phyloP scores from a whole-genome alignment of 1,284 basidiomycete species.

The Hemileia vastatrix region DNA sequence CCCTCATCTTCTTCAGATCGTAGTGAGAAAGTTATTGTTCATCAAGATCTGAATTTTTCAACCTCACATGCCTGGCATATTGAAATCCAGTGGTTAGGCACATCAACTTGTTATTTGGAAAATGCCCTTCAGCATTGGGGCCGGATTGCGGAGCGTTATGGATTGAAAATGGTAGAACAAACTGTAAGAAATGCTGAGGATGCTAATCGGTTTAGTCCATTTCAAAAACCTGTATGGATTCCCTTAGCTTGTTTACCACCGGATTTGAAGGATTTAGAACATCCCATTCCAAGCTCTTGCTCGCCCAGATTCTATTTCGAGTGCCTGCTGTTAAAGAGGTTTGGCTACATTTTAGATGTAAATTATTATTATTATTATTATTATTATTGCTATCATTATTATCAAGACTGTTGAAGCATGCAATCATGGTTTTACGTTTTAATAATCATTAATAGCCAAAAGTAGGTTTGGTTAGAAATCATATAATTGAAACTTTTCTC shows the following conservation, averaged over 20 bases:
- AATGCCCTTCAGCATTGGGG: conserved; percentile 77
- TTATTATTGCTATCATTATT: too few relatives aligned
- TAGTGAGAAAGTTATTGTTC: conserved; percentile 73
- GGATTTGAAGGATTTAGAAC: conserved; percentile 6
- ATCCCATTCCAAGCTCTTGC: conserved; percentile 4
- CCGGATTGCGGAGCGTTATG: conserved; percentile 75
- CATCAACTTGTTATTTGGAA: conserved; percentile 89
- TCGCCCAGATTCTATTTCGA: conserved; percentile 21
- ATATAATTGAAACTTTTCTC: neutral
- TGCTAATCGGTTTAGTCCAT: conserved; percentile 9
- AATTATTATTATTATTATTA: too few relatives aligned
- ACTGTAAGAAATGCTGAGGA: conserved; percentile 7
- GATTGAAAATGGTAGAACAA: conserved; percentile 74
- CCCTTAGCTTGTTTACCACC: conserved; percentile 5
- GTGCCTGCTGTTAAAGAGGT: conserved; percentile 17
- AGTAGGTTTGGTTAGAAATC: neutral
- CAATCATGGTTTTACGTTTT: too few relatives aligned
- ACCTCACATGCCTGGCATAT: conserved; percentile 84
- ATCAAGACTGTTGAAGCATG: too few relatives aligned
- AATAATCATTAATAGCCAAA: too few relatives aligned
- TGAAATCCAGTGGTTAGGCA: conserved; percentile 94
- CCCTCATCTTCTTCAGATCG: conserved; percentile 50
- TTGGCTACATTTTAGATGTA: conserved; percentile 20
- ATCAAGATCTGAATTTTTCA: conserved; percentile 87
- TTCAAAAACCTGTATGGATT: conserved; percentile 15